phyloP scores from a whole-genome alignment of 2,329 filamentous ascomycete species.

The Thielaviopsis euricoi region DNA sequence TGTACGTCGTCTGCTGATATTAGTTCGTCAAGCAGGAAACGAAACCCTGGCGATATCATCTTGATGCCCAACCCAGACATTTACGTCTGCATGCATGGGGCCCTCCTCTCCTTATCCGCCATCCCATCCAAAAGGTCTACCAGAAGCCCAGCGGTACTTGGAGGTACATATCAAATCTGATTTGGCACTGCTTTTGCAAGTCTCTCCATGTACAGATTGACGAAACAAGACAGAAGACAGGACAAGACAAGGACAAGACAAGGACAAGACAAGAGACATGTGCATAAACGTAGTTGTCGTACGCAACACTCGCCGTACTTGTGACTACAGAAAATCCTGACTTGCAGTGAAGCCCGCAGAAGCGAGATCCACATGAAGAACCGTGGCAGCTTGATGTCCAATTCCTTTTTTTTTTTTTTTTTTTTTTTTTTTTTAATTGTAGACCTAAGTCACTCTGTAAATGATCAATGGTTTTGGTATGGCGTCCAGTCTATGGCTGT shows the following conservation, averaged over 20 bases:
- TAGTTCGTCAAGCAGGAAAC: background rate
- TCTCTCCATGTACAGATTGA: background rate
- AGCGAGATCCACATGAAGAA: background rate
- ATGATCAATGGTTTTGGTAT: too few species aligned
- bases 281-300: too few species aligned
- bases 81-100: background rate
- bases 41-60: background rate
- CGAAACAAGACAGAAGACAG: too few species aligned
- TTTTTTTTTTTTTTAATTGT: background rate
- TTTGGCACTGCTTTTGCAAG: background rate
- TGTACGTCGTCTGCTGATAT: background rate
- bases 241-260: too few species aligned
- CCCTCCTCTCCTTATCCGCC: too few species aligned
- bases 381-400: constrained; percentile 5
- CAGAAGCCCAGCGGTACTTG: too few species aligned
- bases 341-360: background rate
- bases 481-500: too few species aligned
- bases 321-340: background rate
- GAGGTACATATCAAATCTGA: background rate
- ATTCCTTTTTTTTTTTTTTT: background rate
- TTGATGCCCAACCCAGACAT: background rate
- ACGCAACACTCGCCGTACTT: too few species aligned
- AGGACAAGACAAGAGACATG: too few species aligned
- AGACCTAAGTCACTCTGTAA: too few species aligned
- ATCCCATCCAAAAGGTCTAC: background rate